phyloP scores from a whole-genome alignment of 2,329 filamentous ascomycete species.

The Alternaria ventricosa region DNA sequence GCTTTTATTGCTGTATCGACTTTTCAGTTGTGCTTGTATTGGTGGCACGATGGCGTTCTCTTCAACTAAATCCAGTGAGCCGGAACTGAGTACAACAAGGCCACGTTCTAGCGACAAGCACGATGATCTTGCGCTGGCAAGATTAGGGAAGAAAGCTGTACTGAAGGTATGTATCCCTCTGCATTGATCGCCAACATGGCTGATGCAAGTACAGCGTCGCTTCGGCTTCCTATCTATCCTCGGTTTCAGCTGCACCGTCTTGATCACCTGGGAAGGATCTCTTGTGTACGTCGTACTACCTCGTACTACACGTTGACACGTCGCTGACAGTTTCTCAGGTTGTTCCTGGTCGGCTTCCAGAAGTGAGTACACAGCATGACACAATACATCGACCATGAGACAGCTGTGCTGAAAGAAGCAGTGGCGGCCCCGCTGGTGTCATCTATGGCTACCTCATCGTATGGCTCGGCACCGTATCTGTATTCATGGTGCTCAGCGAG shows the following conservation, averaged over 20 bases:
- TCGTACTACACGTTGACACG: background rate
- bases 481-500: slow-evolving; percentile 36
- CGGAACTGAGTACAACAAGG: slow-evolving; percentile 17
- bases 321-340: slow-evolving; percentile 16
- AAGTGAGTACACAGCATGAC: slow-evolving; percentile 20
- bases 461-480: slow-evolving; percentile 39
- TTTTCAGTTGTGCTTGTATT: background rate
- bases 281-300: slow-evolving; percentile 23
- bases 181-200: background rate
- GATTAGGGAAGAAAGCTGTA: slow-evolving; percentile 32
- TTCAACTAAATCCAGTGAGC: slow-evolving; percentile 14
- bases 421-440: slow-evolving; percentile 40
- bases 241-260: slow-evolving; percentile 36
- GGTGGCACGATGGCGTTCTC: slow-evolving; percentile 16
- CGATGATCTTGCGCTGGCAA: slow-evolving; percentile 27
- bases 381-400: background rate
- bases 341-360: slow-evolving; percentile 25
- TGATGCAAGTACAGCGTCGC: slow-evolving; percentile 21
- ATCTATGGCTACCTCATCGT: slow-evolving; percentile 40
- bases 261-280: slow-evolving; percentile 39
- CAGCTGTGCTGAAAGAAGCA: slow-evolving; percentile 4
- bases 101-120: slow-evolving; percentile 15
- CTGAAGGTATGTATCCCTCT: slow-evolving; percentile 20
- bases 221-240: slow-evolving; percentile 37
- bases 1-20: background rate